Evolutionary conservation across 2,329 filamentous ascomycete genomes (phyloP), one percentile per base, ranked within the genome.

Genomic region (Penicillium sp.): DNA sequence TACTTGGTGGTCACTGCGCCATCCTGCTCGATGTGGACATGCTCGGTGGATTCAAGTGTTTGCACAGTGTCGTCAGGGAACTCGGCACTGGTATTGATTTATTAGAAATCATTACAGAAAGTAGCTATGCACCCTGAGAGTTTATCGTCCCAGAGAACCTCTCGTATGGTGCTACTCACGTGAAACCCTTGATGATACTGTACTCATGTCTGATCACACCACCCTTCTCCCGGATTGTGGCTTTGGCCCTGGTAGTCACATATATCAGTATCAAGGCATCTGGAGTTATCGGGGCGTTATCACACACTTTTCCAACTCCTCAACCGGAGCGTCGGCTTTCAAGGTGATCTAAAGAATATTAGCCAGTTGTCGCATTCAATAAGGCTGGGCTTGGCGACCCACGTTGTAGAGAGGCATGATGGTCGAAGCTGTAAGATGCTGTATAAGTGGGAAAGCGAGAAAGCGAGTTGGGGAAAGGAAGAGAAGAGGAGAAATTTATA

Each of bases 121-220:
- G 7, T 9, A 22, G 11, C 3, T 10, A 33, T 41, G 27, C 7
- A 12, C 11, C 9, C 27, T 8, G 25, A 36, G 30, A 10, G 14
- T 10, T 19, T 4, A 37, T 31, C 14, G n/a, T n/a, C 7, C 22
- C 22, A 25, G 4, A 3, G 19, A 18, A 30, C 13, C 4, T 2
- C 22, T 7, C 8, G 4, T 25, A 13, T 14, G 29, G 16, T 41
- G 22, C 29, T 39, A 78, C 88, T 61, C 83, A 96, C 92, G 88
- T 85, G 77, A 96, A 96, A 50, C 87, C 91, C 77, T 92, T 95
- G 80, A 95, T 90, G 62, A 95, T 74, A 53, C 75, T 85, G 78
- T 89, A 95, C 70, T 93, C 88, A 62, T 93, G 84, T 47, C 75
- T 82, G 74, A 97, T 93, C 71, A 82, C 83, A 68, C 90, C 92